phyloP scores from a whole-genome alignment of 2,329 filamentous ascomycete species.

The Leptographium lundbergii region DNA sequence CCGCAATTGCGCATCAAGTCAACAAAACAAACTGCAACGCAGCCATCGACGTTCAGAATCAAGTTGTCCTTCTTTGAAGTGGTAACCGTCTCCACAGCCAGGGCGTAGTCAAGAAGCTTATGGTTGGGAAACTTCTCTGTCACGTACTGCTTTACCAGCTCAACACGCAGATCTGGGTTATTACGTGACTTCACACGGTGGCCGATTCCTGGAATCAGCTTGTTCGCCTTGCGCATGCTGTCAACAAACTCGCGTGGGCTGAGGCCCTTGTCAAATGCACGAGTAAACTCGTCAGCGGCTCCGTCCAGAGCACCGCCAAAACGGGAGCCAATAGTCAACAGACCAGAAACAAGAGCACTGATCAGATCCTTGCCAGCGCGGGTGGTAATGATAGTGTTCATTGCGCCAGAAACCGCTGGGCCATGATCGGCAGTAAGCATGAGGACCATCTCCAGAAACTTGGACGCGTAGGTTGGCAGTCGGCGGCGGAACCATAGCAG shows the following conservation, averaged over 20 bases:
- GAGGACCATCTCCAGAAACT: conserved; percentile 99
- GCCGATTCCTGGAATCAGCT: conserved; percentile 97
- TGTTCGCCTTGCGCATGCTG: conserved; percentile 99
- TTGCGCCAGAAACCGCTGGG: conserved; percentile 95
- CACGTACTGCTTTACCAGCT: conserved; percentile 98
- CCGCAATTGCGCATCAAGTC: conserved; percentile 96
- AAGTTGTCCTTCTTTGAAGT: conserved; percentile 99
- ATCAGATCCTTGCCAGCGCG: conserved; percentile 98
- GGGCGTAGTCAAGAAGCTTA: conserved; percentile 97
- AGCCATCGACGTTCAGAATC: conserved; percentile 97
- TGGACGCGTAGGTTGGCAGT: conserved; percentile 89
- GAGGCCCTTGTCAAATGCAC: conserved; percentile 94
- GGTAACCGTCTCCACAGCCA: conserved; percentile 94
- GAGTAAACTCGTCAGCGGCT: conserved; percentile 95
- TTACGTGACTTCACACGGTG: conserved; percentile 99
- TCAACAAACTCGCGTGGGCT: conserved; percentile 98
- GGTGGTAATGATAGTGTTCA: conserved; percentile 99
- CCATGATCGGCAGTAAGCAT: conserved; percentile 99
- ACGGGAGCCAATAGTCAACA: conserved; percentile 92
- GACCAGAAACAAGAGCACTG: conserved; percentile 86
- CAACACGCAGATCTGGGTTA: conserved; percentile 98
- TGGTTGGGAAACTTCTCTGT: conserved; percentile 93
- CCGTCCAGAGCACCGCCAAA: conserved; percentile 98
- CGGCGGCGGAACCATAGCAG: conserved; percentile 98
- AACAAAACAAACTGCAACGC: conserved; percentile 97